A percentile compares a stretch with the other conserved stretches of the same genome.
Conservation (phyloP, 108 stramenopile genomes). For the Cyclotella choctawhatcheeana region DNA sequence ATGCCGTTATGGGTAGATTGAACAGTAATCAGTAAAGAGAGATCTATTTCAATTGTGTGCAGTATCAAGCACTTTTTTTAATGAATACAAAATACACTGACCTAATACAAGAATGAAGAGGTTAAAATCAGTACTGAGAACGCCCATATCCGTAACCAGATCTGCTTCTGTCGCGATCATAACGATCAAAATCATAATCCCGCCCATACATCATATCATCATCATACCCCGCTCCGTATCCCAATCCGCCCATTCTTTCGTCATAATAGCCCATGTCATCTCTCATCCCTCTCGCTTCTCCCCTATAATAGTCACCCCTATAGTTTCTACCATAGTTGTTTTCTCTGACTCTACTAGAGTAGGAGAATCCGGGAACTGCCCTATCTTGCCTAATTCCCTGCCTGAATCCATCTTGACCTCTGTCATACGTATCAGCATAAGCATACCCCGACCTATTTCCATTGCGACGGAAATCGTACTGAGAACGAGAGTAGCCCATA, state of each 20-base stretch:
- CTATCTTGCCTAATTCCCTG: conserved; percentile 13
- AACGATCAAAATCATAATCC: conserved; percentile 4
- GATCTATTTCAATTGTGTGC: not conserved
- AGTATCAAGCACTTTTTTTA: not conserved
- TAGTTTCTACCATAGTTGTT: not conserved
- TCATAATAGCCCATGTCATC: not conserved
- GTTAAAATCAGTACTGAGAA: conserved; percentile 6
- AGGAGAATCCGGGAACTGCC: conserved; percentile 20
- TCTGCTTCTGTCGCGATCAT: not conserved
- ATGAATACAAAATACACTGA: not conserved
- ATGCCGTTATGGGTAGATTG: conserved; percentile 46
- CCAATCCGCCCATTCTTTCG: conserved; percentile 1
- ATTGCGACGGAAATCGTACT: conserved; percentile 7
- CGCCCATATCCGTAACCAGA: not conserved
- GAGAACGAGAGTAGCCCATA: not conserved
- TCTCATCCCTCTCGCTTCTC: not conserved
- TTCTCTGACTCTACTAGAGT: conserved; percentile 28
- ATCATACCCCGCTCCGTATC: conserved; percentile 2
- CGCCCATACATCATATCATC: no score
- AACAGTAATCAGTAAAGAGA: conserved; percentile 9
- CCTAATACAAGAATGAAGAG: conserved; percentile 13
- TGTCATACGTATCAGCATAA: conserved; percentile 5
- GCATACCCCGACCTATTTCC: conserved; percentile 5
- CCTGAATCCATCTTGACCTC: not conserved
- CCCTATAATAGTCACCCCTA: conserved; percentile 4